A percentile compares a stretch with the other conserved stretches of the same genome.
Evolutionary conservation across 75 land plant genomes (phyloP).

Genomic region (Chamaecyparis obtusa): DNA sequence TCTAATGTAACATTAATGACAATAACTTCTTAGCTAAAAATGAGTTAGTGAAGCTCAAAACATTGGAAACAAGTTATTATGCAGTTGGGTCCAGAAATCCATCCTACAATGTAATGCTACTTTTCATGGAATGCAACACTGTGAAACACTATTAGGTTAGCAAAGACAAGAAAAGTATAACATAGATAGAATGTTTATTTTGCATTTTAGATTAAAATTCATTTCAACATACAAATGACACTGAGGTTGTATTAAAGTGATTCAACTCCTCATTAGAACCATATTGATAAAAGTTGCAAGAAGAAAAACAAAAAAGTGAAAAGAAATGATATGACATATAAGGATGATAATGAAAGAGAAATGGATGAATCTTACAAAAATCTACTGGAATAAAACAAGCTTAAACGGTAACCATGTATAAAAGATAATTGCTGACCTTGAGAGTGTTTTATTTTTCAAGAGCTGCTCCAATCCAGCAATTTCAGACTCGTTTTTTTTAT

Average conservation of each 20-base stretch:
- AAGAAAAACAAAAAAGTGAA: not conserved
- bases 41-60: too few relatives aligned
- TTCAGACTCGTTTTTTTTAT: slow-evolving; percentile 4
- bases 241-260: not conserved
- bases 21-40: not conserved
- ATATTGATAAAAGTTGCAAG: not conserved
- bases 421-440: not conserved
- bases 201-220: not conserved
- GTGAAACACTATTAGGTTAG: not conserved
- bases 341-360: not conserved
- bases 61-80: too few relatives aligned
- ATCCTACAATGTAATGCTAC: too few relatives aligned
- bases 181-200: not conserved
- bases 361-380: not conserved
- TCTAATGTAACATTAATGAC: not conserved
- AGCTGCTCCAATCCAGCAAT: not conserved
- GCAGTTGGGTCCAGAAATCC: too few relatives aligned
- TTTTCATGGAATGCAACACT: not conserved
- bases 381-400: not conserved
- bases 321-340: not conserved
- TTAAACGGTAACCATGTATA: not conserved
- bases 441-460: slow-evolving; percentile 5
- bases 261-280: not conserved
- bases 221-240: not conserved
- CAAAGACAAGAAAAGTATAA: not conserved